These are phyloP conservation scores for Talaromyces borbonicus DNA, from an alignment of 495 filamentous ascomycete species.

Conservation along the genomic window DNA sequence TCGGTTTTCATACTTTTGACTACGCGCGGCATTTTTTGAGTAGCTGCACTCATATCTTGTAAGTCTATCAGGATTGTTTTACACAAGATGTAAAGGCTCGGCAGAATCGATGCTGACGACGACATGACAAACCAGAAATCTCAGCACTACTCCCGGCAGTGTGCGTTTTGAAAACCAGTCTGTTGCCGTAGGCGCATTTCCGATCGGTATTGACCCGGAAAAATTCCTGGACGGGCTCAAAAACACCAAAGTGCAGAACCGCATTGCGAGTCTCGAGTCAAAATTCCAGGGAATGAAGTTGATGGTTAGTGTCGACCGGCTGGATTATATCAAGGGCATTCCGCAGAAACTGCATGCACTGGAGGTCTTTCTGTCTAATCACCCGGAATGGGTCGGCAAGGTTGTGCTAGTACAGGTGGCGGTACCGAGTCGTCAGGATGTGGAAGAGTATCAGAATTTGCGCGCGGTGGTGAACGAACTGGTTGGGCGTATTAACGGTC, in stretches of 20 bases:
- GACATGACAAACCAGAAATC: conserved; percentile 40
- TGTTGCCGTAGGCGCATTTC: conserved; percentile 84
- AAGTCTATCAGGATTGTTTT: no score
- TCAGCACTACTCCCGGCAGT: conserved; percentile 77
- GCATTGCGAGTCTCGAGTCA: conserved; percentile 72
- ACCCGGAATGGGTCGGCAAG: conserved; percentile 96
- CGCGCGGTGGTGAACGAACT: conserved; percentile 90
- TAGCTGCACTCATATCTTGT: conserved; percentile 84
- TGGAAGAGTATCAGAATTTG: conserved; percentile 96
- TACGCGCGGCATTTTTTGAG: conserved; percentile 93
- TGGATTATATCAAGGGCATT: conserved; percentile 98
- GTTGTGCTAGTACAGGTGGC: conserved; percentile 97
- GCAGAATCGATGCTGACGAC: conserved; percentile 10
- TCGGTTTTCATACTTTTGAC: conserved; percentile 96
- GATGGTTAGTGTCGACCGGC: conserved; percentile 89
- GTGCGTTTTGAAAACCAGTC: conserved; percentile 78
- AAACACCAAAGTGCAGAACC: conserved; percentile 75
- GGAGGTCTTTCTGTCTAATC: conserved; percentile 91
- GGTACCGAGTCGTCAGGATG: conserved; percentile 86
- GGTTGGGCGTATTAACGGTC: conserved; percentile 89
- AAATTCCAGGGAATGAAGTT: conserved; percentile 95
- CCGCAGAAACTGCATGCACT: conserved; percentile 94
- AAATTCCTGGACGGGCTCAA: conserved; percentile 84
- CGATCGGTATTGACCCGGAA: conserved; percentile 94
- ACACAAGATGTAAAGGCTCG: background rate